These are phyloP conservation scores for Mycena latifolia DNA, from an alignment of 768 basidiomycete species.

Conservation along the genomic window DNA sequence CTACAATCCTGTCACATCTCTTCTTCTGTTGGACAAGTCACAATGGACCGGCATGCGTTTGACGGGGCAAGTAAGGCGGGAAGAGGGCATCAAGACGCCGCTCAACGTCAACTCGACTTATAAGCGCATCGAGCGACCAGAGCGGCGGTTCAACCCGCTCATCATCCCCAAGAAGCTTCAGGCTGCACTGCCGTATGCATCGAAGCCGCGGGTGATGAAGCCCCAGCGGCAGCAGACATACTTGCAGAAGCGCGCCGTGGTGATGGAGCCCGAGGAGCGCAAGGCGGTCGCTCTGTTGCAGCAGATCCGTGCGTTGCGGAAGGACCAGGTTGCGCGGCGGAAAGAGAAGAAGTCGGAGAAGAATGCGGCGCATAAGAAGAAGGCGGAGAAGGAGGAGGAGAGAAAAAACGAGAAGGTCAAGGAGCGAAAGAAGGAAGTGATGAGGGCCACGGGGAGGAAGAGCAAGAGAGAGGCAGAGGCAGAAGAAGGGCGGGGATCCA, in stretches of 20 bases:
- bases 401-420: conserved; percentile 75
- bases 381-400: conserved; percentile 76
- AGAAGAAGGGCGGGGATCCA: conserved; percentile 69
- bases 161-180: conserved; percentile 93
- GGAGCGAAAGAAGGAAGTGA: conserved; percentile 82
- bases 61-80: conserved; percentile 92
- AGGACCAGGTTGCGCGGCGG: conserved; percentile 84
- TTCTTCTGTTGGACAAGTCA: conserved; percentile 86
- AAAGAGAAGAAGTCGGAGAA: conserved; percentile 91
- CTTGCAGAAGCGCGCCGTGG: conserved; percentile 93
- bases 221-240: conserved; percentile 85
- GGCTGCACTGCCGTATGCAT: conserved; percentile 89
- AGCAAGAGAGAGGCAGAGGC: conserved; percentile 72
- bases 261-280: conserved; percentile 96
- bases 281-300: conserved; percentile 91
- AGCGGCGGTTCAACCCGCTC: conserved; percentile 92
- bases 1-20: conserved; percentile 96
- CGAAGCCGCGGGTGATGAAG: conserved; percentile 89
- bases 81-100: conserved; percentile 87
- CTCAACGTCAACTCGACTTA: conserved; percentile 88
- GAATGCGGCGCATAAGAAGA: conserved; percentile 76
- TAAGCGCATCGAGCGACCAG: conserved; percentile 82
- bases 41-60: conserved; percentile 95
- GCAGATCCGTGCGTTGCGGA: conserved; percentile 92
- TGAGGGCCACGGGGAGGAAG: conserved; percentile 80